These are phyloP conservation scores for Trichosanthes cucumerina DNA, from an alignment of 306 rosid genomes.

Conservation along the genomic window DNA sequence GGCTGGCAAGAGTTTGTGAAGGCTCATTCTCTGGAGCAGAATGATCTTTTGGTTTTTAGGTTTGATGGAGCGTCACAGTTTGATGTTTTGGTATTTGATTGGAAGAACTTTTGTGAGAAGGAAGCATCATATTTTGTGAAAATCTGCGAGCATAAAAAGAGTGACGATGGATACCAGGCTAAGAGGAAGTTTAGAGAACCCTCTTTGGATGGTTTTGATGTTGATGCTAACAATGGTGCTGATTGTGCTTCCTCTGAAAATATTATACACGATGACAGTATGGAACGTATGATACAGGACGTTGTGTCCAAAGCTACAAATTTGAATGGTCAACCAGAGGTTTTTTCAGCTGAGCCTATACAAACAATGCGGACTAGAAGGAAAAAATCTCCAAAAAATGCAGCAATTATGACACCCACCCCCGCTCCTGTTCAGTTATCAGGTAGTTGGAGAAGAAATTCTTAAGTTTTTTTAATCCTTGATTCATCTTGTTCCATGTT, in stretches of 20 bases:
- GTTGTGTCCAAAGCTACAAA: constrained; percentile 16
- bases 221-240: constrained; percentile 20
- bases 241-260: constrained; percentile 23
- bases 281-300: constrained; percentile 12
- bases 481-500: not conserved
- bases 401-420: not conserved
- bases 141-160: constrained; percentile 23
- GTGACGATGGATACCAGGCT: constrained; percentile 10
- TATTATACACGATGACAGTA: not conserved
- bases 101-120: constrained; percentile 49
- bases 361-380: constrained; percentile 20
- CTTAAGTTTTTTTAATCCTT: not conserved
- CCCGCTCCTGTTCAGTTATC: not conserved
- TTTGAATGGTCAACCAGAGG: constrained; percentile 6
- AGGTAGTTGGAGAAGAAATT: not conserved
- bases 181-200: constrained; percentile 18
- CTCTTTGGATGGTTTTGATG: constrained; percentile 20
- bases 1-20: constrained; percentile 57
- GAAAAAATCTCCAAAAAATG: constrained; percentile 2
- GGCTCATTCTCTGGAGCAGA: constrained; percentile 45
- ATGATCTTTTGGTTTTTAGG: constrained; percentile 56
- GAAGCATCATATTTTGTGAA: constrained; percentile 44
- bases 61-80: constrained; percentile 47
- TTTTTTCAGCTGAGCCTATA: not conserved
- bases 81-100: constrained; percentile 51